Evolutionary conservation across 106 monocot species (phyloP).

Genomic region (Gastrodia elata): DNA sequence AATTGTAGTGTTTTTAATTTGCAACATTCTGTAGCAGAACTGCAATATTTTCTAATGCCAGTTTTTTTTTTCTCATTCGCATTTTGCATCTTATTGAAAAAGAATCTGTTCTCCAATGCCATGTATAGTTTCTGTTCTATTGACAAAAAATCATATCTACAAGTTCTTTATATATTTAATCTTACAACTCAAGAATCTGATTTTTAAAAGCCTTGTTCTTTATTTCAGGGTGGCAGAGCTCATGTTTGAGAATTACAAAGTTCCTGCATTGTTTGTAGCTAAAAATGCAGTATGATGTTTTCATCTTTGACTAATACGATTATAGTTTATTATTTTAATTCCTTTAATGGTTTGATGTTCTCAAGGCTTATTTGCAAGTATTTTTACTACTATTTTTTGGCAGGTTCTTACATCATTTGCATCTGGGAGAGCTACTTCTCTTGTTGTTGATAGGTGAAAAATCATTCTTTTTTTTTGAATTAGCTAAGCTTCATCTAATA

Average conservation of each 20-base stretch:
- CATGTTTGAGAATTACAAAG: conserved; percentile 97
- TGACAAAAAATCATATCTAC: not conserved
- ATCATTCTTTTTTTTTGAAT: conserved; percentile 3
- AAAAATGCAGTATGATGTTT: conserved; percentile 84
- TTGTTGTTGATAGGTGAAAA: conserved; percentile 88
- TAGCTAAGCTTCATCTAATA: not conserved
- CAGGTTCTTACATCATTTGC: conserved; percentile 99
- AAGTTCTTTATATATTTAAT: not conserved
- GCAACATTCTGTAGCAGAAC: not conserved
- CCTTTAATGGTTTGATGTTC: not conserved
- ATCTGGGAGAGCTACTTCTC: conserved; percentile 89
- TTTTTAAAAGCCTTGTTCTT: not conserved
- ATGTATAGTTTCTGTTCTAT: not conserved
- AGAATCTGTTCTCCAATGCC: not conserved
- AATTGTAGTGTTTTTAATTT: not conserved
- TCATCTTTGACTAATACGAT: not conserved
- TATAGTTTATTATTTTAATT: not conserved
- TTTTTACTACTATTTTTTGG: conserved; percentile 3
- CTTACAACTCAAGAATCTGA: not conserved
- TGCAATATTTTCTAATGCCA: not conserved
- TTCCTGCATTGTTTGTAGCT: conserved; percentile 92
- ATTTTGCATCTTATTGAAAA: not conserved
- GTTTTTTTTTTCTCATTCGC: not conserved
- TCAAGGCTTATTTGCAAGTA: not conserved
- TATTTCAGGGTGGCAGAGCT: conserved; percentile 77